Base-by-base conservation (phyloP, 495 filamentous ascomycete genomes). In the Amphirosellinia nigrospora region DNA sequence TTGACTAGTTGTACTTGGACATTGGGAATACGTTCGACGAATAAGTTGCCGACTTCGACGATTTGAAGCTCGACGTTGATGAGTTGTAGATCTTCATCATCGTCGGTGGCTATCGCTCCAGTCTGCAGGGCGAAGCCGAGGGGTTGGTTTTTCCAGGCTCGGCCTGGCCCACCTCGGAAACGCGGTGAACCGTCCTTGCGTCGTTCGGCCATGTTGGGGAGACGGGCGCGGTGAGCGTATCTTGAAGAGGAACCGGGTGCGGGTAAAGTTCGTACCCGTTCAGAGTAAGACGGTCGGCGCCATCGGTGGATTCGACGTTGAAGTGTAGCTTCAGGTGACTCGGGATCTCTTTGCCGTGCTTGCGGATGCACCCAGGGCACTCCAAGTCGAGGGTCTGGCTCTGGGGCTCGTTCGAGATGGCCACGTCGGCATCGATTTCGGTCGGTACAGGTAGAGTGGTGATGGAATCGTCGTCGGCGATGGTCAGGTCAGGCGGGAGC, bases 231-330 rank as follows among this genome's bases (percentile, higher is more conserved):
- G 39, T 64, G 26, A 83, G 74, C 9, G 53, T 53, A 28, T 67
- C 66, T 61, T 65, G 69, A 48, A 79, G 66, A 13, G 77, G 76
- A 58, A 82, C 74, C 8, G 74, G 59, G 34, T 77, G 72, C 21
- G 84, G 84, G 46, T 80, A 85, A 13, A 86, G 74, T 64, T 82
- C 79, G 55, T 81, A 81, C 52, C 76, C 80, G 73, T 85, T 86
- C n/a, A 84, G 36, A 36, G 81, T 66, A 15, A 86, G 76, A 8
- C 78, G 74, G 55, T 84, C 80, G 70, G 48, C 66, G 50, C 72
- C 74, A 9, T 70, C 65, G 19, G 69, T 72, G 53, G 78, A 39
- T 41, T 81, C 79, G 68, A 85, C 60, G 66, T 34, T 70, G 68
- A 86, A 83, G 45, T 75, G 64, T 30, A 86, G 73, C 52, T 81